Percentiles rank a stretch among this genome's conserved stretches.
phyloP scores from a whole-genome alignment of 441 rosid genomes.

The Theobroma grandiflorum region DNA sequence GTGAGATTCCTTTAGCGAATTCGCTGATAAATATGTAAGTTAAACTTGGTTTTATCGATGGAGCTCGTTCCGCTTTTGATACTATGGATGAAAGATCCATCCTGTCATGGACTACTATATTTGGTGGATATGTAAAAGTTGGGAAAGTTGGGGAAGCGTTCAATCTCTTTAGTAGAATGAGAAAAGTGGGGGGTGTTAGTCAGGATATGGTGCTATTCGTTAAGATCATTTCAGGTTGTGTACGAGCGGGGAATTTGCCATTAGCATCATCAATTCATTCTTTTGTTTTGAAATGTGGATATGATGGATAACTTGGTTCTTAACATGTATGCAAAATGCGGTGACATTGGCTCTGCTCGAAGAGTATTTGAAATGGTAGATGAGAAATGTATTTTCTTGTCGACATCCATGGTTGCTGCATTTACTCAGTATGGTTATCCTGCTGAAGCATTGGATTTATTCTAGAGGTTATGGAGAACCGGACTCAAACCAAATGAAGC shows the following conservation, averaged over 20 bases:
- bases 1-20: conserved; percentile 39
- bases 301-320: conserved; percentile 28
- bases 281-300: conserved; percentile 28
- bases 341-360: conserved; percentile 28
- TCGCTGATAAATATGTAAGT: conserved; percentile 39
- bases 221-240: conserved; percentile 36
- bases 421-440: conserved; percentile 45
- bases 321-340: conserved; percentile 32
- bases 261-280: conserved; percentile 37
- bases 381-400: conserved; percentile 33
- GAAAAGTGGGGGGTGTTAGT: conserved; percentile 18
- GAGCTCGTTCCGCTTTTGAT: conserved; percentile 40
- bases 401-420: conserved; percentile 66
- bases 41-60: conserved; percentile 25
- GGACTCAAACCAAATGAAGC: conserved; percentile 56
- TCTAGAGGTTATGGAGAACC: conserved; percentile 50
- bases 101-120: conserved; percentile 43
- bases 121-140: conserved; percentile 34
- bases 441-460: conserved; percentile 46
- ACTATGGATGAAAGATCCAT: conserved; percentile 32
- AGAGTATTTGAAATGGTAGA: conserved; percentile 26
- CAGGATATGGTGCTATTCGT: conserved; percentile 35
- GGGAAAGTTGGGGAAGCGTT: conserved; percentile 37
- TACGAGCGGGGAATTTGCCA: conserved; percentile 26
- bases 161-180: conserved; percentile 34